Evolutionary conservation across 2,329 filamentous ascomycete species (phyloP).

Genomic region (Cladosporium phlei): DNA sequence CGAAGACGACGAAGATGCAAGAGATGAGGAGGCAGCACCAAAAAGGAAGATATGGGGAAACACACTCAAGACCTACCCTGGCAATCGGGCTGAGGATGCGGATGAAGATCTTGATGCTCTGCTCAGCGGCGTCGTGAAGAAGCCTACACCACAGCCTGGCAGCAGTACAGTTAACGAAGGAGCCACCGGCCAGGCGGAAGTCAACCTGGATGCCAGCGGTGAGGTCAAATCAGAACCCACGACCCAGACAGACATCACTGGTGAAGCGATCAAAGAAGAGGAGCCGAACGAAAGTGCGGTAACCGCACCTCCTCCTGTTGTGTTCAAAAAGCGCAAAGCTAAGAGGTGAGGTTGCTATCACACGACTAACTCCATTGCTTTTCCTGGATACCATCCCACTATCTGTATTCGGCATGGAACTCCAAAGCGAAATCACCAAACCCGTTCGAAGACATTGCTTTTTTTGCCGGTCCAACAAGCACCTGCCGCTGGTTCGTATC

Average conservation of each 20-base stretch:
- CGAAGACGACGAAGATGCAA: conserved; percentile 57
- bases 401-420: neutral
- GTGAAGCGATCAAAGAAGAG: neutral
- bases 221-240: neutral
- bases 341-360: conserved; percentile 26
- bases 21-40: conserved; percentile 42
- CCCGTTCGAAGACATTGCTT: neutral
- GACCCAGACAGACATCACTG: neutral
- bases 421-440: conserved; percentile 9
- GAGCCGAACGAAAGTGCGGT: conserved; percentile 25
- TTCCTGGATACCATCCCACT: neutral
- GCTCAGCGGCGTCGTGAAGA: conserved; percentile 33
- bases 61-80: conserved; percentile 42
- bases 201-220: conserved; percentile 13
- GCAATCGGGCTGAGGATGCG: conserved; percentile 43
- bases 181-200: neutral
- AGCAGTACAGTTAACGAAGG: neutral
- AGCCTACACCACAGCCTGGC: conserved; percentile 14
- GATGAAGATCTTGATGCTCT: conserved; percentile 61
- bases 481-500: neutral
- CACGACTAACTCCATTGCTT: neutral
- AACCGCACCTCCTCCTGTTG: conserved; percentile 47
- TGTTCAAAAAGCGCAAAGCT: conserved; percentile 75
- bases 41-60: conserved; percentile 41
- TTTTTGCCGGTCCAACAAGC: neutral